Base-by-base conservation (phyloP, 306 rosid species). In the Cicer chorassanicum region DNA sequence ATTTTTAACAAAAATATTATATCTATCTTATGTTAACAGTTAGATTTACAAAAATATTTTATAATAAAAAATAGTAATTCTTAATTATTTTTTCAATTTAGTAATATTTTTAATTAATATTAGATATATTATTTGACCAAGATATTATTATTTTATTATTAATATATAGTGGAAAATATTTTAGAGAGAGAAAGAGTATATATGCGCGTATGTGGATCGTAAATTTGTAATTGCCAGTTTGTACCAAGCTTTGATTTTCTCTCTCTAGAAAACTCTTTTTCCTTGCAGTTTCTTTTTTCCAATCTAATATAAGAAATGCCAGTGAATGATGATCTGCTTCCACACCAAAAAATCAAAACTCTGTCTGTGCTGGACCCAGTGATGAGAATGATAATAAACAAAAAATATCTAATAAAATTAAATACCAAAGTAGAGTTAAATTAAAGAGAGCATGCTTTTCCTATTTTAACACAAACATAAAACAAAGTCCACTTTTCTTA, bases 181-280 rank as follows among this genome's bases (percentile, higher is more conserved):
- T 16, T 53, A 0, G 11, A 16, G 12, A 53, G 34, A 53, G 21
- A 53, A 53, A 16, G 8, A 15, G 2, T 21, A 56, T 10, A 9
- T 29, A 29, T 9, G 16, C 82, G 85, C 81, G 84, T 82, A 84
- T 70, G 83, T 65, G 78, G 85, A 79, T 10, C 24, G 16, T 85
- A 82, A 29, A 29, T 29, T 29, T 29, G 75, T 68, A 75, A 57
- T 71, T 78, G 62, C 63, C 43, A 34, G 51, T 65, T 75, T 6
- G 36, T 40, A 56, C 48, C 3, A 56, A 40, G 43, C 5, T 13
- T 18, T 54, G 11, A 6, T 1, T 9, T 14, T 34, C 29, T 24
- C 40, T 41, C 67, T 46, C 51, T 11, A 46, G 36, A 46, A 11
- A 5, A 24, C 46, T 8, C 16, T 1, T 1, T 34, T 44, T 43